These are phyloP conservation scores for Iodosphaeria phyllophila DNA, from an alignment of 2,329 filamentous ascomycete genomes.

Conservation along the genomic window DNA sequence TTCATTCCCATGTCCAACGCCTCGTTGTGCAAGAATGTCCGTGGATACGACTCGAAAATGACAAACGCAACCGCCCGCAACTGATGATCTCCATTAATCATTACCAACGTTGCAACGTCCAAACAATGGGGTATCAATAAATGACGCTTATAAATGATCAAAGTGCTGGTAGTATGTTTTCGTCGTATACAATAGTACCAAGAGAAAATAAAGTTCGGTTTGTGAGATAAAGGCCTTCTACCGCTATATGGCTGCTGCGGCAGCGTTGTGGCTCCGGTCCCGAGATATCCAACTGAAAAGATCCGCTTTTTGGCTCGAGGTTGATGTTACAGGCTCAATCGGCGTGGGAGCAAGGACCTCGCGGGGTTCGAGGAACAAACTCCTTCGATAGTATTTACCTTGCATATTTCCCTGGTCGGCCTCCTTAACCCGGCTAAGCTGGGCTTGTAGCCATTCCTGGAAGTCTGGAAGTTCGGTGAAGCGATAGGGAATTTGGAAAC, in stretches of 20 bases:
- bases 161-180: no score
- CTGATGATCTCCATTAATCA: no score
- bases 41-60: no score
- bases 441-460: conserved; percentile 78
- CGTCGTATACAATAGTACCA: no score
- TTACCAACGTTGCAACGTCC: no score
- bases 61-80: no score
- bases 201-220: no score
- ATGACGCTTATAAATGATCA: no score
- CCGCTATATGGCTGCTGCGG: no score
- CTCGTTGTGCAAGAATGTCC: no score
- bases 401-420: conserved; percentile 35
- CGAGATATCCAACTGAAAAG: conserved; percentile 33
- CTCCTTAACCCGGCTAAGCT: conserved; percentile 60
- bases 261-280: conserved; percentile 18
- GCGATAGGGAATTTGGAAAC: conserved; percentile 86
- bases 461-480: conserved; percentile 70
- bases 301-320: conserved; percentile 16
- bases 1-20: no score
- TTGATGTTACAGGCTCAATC: conserved; percentile 10
- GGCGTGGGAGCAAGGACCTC: conserved; percentile 23
- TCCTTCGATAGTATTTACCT: conserved; percentile 58
- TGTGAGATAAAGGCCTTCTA: no score
- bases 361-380: conserved; percentile 63
- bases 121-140: conserved; percentile 3